Evolutionary conservation across 2,329 filamentous ascomycete genomes (phyloP).

Genomic region (Aureobasidium leucospermi): DNA sequence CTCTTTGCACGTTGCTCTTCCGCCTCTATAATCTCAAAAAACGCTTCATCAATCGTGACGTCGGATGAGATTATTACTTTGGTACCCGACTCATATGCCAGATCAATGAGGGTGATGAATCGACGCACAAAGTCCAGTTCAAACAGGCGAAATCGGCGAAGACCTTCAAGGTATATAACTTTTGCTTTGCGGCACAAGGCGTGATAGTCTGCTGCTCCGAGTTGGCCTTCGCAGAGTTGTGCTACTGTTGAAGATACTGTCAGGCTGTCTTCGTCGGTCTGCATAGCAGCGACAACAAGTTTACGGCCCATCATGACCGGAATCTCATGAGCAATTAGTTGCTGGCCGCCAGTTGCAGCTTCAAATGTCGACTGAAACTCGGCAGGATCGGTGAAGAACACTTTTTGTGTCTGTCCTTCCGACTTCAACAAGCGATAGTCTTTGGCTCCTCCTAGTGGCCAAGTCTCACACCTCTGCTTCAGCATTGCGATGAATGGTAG

Average conservation of each 20-base stretch:
- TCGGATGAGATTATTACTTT: slow-evolving; percentile 46
- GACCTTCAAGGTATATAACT: slow-evolving; percentile 19
- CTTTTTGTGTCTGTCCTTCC: slow-evolving; percentile 31
- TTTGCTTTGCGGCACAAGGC: slow-evolving; percentile 43
- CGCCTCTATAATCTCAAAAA: slow-evolving; percentile 20
- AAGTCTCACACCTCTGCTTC: slow-evolving; percentile 67
- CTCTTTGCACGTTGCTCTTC: slow-evolving; percentile 14
- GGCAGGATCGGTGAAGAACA: slow-evolving; percentile 17
- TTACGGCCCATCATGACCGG: slow-evolving; percentile 20
- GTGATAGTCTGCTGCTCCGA: slow-evolving; percentile 73
- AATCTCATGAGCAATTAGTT: slow-evolving; percentile 14
- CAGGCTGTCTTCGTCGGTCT: neutral
- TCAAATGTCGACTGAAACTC: slow-evolving; percentile 13
- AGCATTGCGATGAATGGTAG: slow-evolving; percentile 64
- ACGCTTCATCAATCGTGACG: slow-evolving; percentile 21
- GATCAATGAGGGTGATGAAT: slow-evolving; percentile 70
- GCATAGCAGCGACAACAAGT: slow-evolving; percentile 16
- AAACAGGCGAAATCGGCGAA: slow-evolving; percentile 17
- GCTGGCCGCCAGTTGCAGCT: neutral
- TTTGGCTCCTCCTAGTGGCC: slow-evolving; percentile 66
- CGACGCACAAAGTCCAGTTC: slow-evolving; percentile 62
- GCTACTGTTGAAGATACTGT: slow-evolving; percentile 50
- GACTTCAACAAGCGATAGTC: slow-evolving; percentile 50
- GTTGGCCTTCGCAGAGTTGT: slow-evolving; percentile 53
- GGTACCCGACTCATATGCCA: slow-evolving; percentile 67